Base-by-base conservation (phyloP, 139 green algal species). In the Pycnococcus provasolii region DNA sequence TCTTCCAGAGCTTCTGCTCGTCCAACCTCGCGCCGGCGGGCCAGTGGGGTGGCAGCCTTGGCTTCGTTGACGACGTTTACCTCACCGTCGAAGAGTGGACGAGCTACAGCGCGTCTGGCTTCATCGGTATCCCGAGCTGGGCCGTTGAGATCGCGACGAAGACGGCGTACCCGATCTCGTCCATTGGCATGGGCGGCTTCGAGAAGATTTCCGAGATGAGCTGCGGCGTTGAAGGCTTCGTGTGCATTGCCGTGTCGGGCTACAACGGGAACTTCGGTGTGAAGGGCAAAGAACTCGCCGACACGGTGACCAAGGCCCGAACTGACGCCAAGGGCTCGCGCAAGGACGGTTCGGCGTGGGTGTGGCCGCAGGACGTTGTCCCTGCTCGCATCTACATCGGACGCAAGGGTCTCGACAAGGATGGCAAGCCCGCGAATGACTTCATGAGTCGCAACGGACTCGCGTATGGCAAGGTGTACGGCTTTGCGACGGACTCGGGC, bases 161-260 rank as follows among this genome's bases (percentile, higher is more conserved):
- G 37, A 71, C 26, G 40, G 3, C 40, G 43, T 64, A 71, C 53
- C 42, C 65, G 8, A n/a, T 59, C 40, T 41, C 42, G 42, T 53
- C 53, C 42, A n/a, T 71, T 15, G 53, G 53, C 46, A 8, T 40
- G 26, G 53, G 65, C 42, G 65, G 65, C 42, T 71, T 50, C 65
- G 65, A 71, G 58, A 71, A 71, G 53, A n/a, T 64, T 63, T 53
- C 54, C 39, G 65, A 71, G 58, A 9, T 71, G 9, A 71, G 54
- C 53, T 71, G 65, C 65, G 65, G 65, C 65, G 5, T 64, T 3
- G 42, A 26, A 13, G 53, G 11, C 42, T 71, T 64, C 47, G 65
- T 63, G 1, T 71, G 65, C 65, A 39, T 71, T 42, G 42, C 53
- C 45, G 2, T 59, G 11, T 64, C 65, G 2, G 65, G 65, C 53